Base-by-base conservation (phyloP, 768 basidiomycete species). In the Boletus vinaceobasis region DNA sequence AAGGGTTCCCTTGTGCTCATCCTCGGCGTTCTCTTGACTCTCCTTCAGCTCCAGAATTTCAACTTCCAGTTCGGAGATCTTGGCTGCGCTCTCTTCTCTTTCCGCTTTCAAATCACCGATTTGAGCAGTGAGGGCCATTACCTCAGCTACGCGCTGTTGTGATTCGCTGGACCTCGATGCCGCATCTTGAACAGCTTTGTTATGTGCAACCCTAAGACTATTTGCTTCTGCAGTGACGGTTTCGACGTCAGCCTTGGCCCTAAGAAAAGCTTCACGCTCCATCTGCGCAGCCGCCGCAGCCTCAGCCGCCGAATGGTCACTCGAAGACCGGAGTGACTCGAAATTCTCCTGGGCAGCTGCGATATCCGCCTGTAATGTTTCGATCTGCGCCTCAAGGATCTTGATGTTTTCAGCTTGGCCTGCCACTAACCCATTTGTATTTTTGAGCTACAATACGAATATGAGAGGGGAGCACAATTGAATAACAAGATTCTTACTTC, bases 41-140 rank as follows among this genome's bases (percentile, higher is more conserved):
- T 93, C 90, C 68, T 79, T 88, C 56, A 86, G 64, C 71, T 93
- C 90, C 53, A 92, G 69, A 39, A 91, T 78, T 66, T 93, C 89
- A 47, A 93, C 73, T 73, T 93, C 91, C 26, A 91, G 75, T 62
- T 93, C 90, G 0, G 88, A 89, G 5, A 92, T 74, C 69, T 85
- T 90, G 64, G 73, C 75, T 9, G 84, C 80, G 39, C 74, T 83
- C 54, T 90, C 89, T 62, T 87, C 88, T 63, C 83, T 86, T 70
- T 89, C 86, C 13, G 66, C 67, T 66, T 81, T 83, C 56, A 90
- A 74, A 32, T 71, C 72, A 5, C 66, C 69, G 13, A 90, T 56
- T 62, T 86, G 81, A 3, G 74, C 60, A 48, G 77, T 72, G 21
- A 89, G 75, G 7, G 67, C 62, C 23, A 76, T 75, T 2, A 66